phyloP scores from a whole-genome alignment of 371 early-diverging fungal genomes.

The Saksenaea vasiformis region DNA sequence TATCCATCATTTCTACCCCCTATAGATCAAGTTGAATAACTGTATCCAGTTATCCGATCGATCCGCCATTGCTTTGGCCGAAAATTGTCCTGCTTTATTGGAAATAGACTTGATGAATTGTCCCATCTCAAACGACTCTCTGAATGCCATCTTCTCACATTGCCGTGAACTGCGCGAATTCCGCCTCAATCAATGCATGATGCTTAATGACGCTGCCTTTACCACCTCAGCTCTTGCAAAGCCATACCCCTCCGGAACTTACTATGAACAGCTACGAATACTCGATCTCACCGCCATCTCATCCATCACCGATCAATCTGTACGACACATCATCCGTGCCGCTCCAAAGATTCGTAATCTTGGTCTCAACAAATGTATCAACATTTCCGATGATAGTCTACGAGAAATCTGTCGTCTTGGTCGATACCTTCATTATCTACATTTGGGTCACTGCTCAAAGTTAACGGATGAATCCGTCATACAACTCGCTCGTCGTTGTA shows the following conservation, averaged over 20 bases:
- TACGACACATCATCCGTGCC: constrained; percentile 49
- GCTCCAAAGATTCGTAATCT: constrained; percentile 64
- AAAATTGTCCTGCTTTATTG: constrained; percentile 52
- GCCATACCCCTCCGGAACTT: constrained; percentile 8
- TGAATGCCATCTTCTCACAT: constrained; percentile 44
- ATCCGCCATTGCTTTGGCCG: constrained; percentile 53
- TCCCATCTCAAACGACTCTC: constrained; percentile 48
- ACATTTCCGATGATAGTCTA: constrained; percentile 56
- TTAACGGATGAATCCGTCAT: constrained; percentile 57
- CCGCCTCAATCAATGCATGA: constrained; percentile 44
- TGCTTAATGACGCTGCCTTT: constrained; percentile 54
- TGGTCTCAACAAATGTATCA: constrained; percentile 60
- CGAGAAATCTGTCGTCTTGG: constrained; percentile 53
- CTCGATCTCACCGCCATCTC: constrained; percentile 58
- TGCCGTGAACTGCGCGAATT: constrained; percentile 60
- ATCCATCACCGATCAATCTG: constrained; percentile 54
- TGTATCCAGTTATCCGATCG: constrained; percentile 53
- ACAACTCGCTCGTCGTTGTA: constrained; percentile 55
- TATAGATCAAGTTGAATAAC: constrained; percentile 67
- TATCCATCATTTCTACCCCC: too few relatives aligned
- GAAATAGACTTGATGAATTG: constrained; percentile 65
- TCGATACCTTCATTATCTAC: constrained; percentile 61
- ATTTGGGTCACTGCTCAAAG: constrained; percentile 60
- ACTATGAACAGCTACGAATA: constrained; percentile 60
- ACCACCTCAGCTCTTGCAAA: constrained; percentile 24